A percentile compares a stretch with the other conserved stretches of the same genome.
phyloP scores from a whole-genome alignment of 352 stramenopile species.

The Phytophthora cajani region DNA sequence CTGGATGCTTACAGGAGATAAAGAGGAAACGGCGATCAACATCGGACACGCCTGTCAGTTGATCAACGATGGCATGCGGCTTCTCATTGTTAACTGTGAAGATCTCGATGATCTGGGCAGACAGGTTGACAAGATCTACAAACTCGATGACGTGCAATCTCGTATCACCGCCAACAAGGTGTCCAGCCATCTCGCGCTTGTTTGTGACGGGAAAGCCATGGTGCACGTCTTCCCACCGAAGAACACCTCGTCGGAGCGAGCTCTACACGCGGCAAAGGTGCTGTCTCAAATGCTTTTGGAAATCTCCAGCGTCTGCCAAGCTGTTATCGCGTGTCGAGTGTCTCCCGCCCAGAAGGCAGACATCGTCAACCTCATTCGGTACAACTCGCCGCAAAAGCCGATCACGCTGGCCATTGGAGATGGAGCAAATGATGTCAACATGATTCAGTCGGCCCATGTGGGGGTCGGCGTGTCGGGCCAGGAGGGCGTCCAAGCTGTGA shows the following conservation, averaged over 20 bases:
- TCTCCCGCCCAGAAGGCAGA: conserved; percentile 85
- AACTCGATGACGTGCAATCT: conserved; percentile 53
- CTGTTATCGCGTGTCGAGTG: conserved; percentile 84
- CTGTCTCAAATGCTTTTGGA: conserved; percentile 60
- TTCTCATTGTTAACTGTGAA: conserved; percentile 64
- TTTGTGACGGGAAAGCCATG: conserved; percentile 78
- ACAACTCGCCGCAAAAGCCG: conserved; percentile 44
- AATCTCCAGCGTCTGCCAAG: conserved; percentile 67
- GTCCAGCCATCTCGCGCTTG: conserved; percentile 60
- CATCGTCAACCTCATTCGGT: conserved; percentile 78
- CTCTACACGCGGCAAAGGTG: conserved; percentile 47
- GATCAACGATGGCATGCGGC: conserved; percentile 69
- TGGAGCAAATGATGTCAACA: conserved; percentile 95
- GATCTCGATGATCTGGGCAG: conserved; percentile 47
- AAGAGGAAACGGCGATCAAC: conserved; percentile 95
- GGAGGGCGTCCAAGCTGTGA: conserved; percentile 92
- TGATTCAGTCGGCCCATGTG: conserved; percentile 95
- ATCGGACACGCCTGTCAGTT: conserved; percentile 84
- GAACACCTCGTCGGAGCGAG: conserved; percentile 39
- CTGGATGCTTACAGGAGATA: conserved; percentile 96
- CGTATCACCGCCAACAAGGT: conserved; percentile 49
- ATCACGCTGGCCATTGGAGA: conserved; percentile 94
- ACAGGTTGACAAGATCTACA: conserved; percentile 62
- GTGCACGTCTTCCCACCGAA: conserved; percentile 75
- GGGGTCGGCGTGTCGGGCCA: conserved; percentile 94